phyloP scores from a whole-genome alignment of 805 yeast genomes.

The Gaillardinia entomophila region DNA sequence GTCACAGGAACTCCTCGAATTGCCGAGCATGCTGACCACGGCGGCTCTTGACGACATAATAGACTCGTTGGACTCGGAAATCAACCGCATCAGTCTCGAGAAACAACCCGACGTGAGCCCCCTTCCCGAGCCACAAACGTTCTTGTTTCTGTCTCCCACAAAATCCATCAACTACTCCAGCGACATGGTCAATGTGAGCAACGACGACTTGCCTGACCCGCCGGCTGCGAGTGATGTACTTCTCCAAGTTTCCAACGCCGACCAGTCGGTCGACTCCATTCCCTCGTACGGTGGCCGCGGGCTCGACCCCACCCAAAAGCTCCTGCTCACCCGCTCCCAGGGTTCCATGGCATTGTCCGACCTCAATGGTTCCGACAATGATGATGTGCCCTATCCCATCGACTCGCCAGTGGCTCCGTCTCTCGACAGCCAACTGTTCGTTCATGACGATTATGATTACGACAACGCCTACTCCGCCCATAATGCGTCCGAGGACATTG shows the following conservation, averaged over 20 bases:
- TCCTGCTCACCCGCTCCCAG: constrained; percentile 2
- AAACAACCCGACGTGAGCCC: neutral
- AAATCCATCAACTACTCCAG: neutral
- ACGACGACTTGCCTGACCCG: no score
- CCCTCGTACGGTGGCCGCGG: no score
- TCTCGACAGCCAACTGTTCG: constrained; percentile 3
- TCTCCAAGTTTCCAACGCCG: no score
- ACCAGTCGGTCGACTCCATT: no score
- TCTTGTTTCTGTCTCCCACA: neutral
- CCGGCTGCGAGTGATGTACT: no score
- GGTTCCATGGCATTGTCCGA: constrained; percentile 2
- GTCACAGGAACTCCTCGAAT: neutral
- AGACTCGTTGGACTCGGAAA: constrained; percentile 17
- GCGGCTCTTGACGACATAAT: constrained; percentile 15
- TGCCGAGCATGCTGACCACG: constrained; percentile 1
- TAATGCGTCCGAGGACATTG: neutral
- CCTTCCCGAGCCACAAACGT: neutral
- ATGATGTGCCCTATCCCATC: constrained; percentile 11
- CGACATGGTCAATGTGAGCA: no score
- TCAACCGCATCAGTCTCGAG: constrained; percentile 12
- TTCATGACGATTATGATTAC: constrained; percentile 1
- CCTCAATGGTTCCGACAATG: neutral
- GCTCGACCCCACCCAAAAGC: constrained; percentile 1
- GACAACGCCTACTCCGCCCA: constrained; percentile 1
- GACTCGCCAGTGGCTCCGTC: constrained; percentile 10